Percentiles rank a stretch among this genome's conserved stretches.
These are phyloP conservation scores for Yamadazyma sp. DNA, from an alignment of 805 yeast species.

Conservation along the genomic window DNA sequence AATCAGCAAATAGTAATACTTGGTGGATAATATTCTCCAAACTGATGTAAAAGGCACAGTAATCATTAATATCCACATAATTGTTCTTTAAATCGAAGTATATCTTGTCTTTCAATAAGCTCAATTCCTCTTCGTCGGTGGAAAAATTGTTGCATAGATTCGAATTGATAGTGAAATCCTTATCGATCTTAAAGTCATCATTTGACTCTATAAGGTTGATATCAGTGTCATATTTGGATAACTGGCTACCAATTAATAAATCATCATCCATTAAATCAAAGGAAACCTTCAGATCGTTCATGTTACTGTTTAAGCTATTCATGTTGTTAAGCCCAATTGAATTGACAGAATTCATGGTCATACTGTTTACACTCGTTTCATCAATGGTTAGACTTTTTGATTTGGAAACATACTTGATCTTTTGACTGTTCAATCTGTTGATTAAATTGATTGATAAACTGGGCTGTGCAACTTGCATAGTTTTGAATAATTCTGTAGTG, in stretches of 20 bases:
- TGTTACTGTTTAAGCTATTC: too few relatives aligned
- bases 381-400: neutral
- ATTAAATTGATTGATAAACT: conserved; percentile 15
- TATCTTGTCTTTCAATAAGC: conserved; percentile 37
- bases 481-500: conserved; percentile 40
- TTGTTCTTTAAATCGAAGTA: conserved; percentile 42
- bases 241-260: neutral
- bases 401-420: conserved; percentile 4
- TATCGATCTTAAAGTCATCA: conserved; percentile 13
- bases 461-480: conserved; percentile 47
- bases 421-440: conserved; percentile 12
- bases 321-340: too few relatives aligned
- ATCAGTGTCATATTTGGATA: conserved; percentile 8
- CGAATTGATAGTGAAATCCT: conserved; percentile 14
- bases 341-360: neutral
- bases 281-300: conserved; percentile 1
- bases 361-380: neutral
- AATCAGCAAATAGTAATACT: conserved; percentile 22
- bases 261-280: conserved; percentile 11
- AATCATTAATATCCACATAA: conserved; percentile 44
- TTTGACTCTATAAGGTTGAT: conserved; percentile 10
- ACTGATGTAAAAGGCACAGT: conserved; percentile 43
- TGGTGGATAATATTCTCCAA: conserved; percentile 42
- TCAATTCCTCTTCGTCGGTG: conserved; percentile 24
- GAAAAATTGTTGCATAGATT: conserved; percentile 9